A percentile compares a stretch with the other conserved stretches of the same genome.
These are phyloP conservation scores for Pythium monospermum DNA, from an alignment of 352 stramenopile species.

Conservation along the genomic window DNA sequence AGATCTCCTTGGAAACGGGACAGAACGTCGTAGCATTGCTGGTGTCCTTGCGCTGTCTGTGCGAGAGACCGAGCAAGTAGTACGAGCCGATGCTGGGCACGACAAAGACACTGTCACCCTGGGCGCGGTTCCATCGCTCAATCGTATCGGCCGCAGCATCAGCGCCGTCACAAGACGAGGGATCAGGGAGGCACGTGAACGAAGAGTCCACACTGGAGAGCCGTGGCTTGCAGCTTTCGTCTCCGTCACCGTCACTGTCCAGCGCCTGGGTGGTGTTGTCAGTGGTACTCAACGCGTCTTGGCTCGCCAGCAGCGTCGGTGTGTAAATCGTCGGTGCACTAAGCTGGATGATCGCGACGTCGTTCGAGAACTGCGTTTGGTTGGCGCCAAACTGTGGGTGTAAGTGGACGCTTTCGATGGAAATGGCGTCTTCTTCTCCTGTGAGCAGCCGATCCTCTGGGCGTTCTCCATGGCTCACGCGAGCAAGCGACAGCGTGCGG, in stretches of 20 bases:
- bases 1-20: too few relatives aligned
- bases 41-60: slow-evolving; percentile 1
- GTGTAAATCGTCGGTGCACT: slow-evolving; percentile 17
- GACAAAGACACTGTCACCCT: slow-evolving; percentile 16
- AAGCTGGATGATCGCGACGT: slow-evolving; percentile 20
- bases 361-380: slow-evolving; percentile 12
- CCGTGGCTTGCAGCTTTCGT: not conserved
- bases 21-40: too few relatives aligned
- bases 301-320: slow-evolving; percentile 18
- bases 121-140: slow-evolving; percentile 15
- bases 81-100: slow-evolving; percentile 14
- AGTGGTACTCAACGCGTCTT: slow-evolving; percentile 9
- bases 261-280: too few relatives aligned
- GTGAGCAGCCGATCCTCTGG: not conserved
- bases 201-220: not conserved
- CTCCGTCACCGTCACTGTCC: too few relatives aligned
- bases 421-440: slow-evolving; percentile 12
- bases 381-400: slow-evolving; percentile 22
- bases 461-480: slow-evolving; percentile 13
- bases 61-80: slow-evolving; percentile 13
- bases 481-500: slow-evolving; percentile 4
- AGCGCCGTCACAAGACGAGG: not conserved
- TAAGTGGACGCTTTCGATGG: not conserved
- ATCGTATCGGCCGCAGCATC: not conserved
- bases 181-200: slow-evolving; percentile 11